Base-by-base conservation (phyloP, 768 basidiomycete genomes). In the Pleurotus sapidus region DNA sequence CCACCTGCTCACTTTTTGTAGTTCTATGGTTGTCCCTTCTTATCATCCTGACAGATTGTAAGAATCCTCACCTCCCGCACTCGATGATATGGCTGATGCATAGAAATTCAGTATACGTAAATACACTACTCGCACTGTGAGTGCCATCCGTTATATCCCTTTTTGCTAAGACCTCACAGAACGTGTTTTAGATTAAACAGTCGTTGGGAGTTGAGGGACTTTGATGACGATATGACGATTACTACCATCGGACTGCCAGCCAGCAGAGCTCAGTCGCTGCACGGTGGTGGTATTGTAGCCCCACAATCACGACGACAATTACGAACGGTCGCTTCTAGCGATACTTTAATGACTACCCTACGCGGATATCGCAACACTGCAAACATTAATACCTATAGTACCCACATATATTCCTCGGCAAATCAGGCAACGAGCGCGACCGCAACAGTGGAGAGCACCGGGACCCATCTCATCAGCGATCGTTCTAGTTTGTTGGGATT, bases 111-210 rank as follows among this genome's bases (percentile, higher is more conserved):
- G 51, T 54, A 42, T 54, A 54, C 37, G 39, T 39, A 5, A 54
- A 54, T 54, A 54, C 51, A 12, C 25, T 54, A 39, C 37, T 54
- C 51, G 51, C 27, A 42, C 51, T 54, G 51, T 54, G 27, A 54
- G 51, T 20, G 17, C 4, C 9, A 14, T 30, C 9, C 5, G 23
- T 20, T 40, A 17, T 8, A 17, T 42, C 18, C 37, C 51, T 5
- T 14, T 39, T 23, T 4, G 42, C 25, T 5, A 17, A 5, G 15
- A 18, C 39, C 23, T 54, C 18, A 40, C 27, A 11, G 5, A n/a
- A 42, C 9, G 14, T 24, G 18, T 9, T 14, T 51, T 17, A 54
- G 51, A 15, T 24, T 54, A 25, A 54, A 54, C 25, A 23, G 51
- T n/a, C 51, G 51, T 12, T 54, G 51, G 51, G n/a, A 24, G 9